Percentiles rank a stretch among this genome's conserved stretches.
phyloP scores from a whole-genome alignment of 2,329 filamentous ascomycete species.

The Cytospora mali region DNA sequence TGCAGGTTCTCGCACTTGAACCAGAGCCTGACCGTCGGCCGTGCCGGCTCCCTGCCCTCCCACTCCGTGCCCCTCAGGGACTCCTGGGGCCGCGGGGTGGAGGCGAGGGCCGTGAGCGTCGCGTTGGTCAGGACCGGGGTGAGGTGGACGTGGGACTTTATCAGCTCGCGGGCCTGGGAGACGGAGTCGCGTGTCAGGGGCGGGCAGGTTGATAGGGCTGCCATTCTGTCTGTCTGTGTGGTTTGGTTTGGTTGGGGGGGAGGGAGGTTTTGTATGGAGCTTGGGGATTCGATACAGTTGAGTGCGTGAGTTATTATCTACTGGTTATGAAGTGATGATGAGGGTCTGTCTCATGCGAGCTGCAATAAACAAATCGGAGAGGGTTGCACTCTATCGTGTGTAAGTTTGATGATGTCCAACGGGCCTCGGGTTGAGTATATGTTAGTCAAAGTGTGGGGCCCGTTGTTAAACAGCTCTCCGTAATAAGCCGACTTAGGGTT shows the following conservation, averaged over 20 bases:
- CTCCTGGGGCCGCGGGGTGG: slow-evolving; percentile 61
- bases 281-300: no score
- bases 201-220: slow-evolving; percentile 55
- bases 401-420: no score
- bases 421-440: no score
- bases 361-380: no score
- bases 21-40: slow-evolving; percentile 72
- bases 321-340: no score
- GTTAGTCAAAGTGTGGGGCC: not conserved
- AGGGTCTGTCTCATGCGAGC: no score
- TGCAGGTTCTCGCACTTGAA: slow-evolving; percentile 98
- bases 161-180: slow-evolving; percentile 69
- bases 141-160: slow-evolving; percentile 75
- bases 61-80: slow-evolving; percentile 60
- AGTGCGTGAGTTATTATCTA: no score
- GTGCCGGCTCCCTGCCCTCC: slow-evolving; percentile 57
- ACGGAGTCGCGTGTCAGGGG: slow-evolving; percentile 76
- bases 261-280: no score
- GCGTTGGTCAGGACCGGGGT: slow-evolving; percentile 82
- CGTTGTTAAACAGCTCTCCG: not conserved
- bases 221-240: slow-evolving; percentile 50
- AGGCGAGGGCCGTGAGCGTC: slow-evolving; percentile 75
- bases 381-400: no score
- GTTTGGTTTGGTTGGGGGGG: not conserved
- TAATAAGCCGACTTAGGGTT: not conserved